A percentile compares a stretch with the other conserved stretches of the same genome.
Evolutionary conservation across 148 eudicot genomes (phyloP).

Genomic region (Rheum nobile): DNA sequence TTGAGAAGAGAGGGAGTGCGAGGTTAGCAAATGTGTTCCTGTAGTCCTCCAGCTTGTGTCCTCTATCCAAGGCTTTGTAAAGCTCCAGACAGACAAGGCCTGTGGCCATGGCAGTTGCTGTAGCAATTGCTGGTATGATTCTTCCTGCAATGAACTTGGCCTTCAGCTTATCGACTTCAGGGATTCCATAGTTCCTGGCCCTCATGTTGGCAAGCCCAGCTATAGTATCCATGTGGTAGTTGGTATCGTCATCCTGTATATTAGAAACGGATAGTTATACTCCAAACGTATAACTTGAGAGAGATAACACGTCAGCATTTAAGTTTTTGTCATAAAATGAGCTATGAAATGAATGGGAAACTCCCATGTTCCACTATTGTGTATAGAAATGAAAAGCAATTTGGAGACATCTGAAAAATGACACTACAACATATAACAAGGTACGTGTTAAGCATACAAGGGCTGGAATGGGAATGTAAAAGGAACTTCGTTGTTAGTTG

Average conservation of each 20-base stretch:
- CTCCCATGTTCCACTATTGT: too few relatives aligned
- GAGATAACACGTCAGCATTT: background rate
- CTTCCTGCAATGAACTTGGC: slow-evolving; percentile 26
- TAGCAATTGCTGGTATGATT: slow-evolving; percentile 24
- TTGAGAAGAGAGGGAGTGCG: slow-evolving; percentile 25
- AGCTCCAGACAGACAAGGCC: slow-evolving; percentile 24
- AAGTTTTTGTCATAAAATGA: too few relatives aligned
- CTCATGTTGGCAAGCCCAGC: slow-evolving; percentile 36
- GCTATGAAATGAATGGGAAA: too few relatives aligned
- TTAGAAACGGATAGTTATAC: background rate
- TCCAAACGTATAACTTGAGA: background rate
- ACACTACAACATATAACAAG: background rate
- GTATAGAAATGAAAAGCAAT: too few relatives aligned
- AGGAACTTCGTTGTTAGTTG: background rate
- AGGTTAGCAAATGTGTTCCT: slow-evolving; percentile 25
- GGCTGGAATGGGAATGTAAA: background rate
- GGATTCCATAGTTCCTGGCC: slow-evolving; percentile 20
- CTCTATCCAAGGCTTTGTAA: slow-evolving; percentile 18
- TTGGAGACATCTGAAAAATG: too few relatives aligned
- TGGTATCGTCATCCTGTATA: slow-evolving; percentile 17
- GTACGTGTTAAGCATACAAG: background rate
- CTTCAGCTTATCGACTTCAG: slow-evolving; percentile 22
- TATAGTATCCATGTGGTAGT: slow-evolving; percentile 22
- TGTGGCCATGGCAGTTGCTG: slow-evolving; percentile 24
- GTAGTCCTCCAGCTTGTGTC: slow-evolving; percentile 24